These are phyloP conservation scores for Termitomyces heimii DNA, from an alignment of 768 basidiomycete genomes.

Conservation along the genomic window DNA sequence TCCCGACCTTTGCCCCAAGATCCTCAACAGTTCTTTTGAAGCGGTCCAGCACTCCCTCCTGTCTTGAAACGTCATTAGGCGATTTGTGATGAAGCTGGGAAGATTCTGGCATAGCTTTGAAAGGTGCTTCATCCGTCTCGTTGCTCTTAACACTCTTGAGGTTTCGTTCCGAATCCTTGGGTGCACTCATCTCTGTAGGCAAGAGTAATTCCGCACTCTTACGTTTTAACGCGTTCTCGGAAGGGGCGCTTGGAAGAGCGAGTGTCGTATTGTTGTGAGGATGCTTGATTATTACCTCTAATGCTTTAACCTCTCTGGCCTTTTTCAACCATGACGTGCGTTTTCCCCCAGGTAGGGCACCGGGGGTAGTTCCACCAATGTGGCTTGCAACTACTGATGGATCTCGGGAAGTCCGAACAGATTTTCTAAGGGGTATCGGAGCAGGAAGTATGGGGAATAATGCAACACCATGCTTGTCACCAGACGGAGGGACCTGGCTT, in stretches of 20 bases:
- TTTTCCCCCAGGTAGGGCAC: constrained; percentile 43
- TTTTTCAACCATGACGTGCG: constrained; percentile 80
- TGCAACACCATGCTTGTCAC: constrained; percentile 33
- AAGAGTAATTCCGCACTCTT: constrained; percentile 54
- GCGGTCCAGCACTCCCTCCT: constrained; percentile 53
- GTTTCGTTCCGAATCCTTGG: constrained; percentile 36
- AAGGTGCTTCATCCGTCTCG: constrained; percentile 28
- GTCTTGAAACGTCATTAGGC: constrained; percentile 4
- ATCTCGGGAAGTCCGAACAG: constrained; percentile 47
- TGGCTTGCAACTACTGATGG: constrained; percentile 24
- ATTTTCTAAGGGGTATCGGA: constrained; percentile 66
- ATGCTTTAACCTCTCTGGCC: constrained; percentile 66
- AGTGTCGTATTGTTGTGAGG: constrained; percentile 13
- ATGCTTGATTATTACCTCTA: constrained; percentile 47
- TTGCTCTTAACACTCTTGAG: constrained; percentile 44
- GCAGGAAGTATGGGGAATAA: constrained; percentile 63
- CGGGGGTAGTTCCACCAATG: constrained; percentile 33
- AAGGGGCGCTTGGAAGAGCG: constrained; percentile 8
- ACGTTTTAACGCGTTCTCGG: constrained; percentile 40
- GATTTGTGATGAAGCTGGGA: not conserved
- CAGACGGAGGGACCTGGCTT: constrained; percentile 15
- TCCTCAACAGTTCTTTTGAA: constrained; percentile 72
- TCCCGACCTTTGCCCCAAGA: constrained; percentile 52
- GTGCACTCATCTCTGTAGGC: constrained; percentile 10
- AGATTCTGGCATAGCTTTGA: constrained; percentile 1